Base-by-base conservation (phyloP, 2,329 filamentous ascomycete genomes). In the Sporothrix inflata region DNA sequence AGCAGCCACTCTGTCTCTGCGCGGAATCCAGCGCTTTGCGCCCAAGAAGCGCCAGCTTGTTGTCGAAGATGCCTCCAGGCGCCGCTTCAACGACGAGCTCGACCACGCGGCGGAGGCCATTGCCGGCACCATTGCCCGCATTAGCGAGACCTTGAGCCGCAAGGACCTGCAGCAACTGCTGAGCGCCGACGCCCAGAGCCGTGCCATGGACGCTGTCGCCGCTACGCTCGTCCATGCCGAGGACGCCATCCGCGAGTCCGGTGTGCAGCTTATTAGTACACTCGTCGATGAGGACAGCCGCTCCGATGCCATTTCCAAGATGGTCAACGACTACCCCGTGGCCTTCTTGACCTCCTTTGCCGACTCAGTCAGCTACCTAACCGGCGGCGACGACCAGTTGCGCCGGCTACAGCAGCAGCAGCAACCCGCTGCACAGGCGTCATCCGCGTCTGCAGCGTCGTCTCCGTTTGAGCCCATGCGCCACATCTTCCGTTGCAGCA, bases 211-310 rank as follows among this genome's bases (percentile, higher is more conserved):
- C 75, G 89, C 92, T 49, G 86, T 97, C 55, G 89, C 97, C 61
- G 91, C 91, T 4, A 87, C 93, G 21, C 88, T 98, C 7, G 90
- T 98, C 71, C 94, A 94, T 57, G 92, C 93, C 19, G 91, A 97
- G 76, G 85, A 92, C 71, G 87, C 90, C 72, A 90, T 96, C 45
- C 94, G 93, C 74, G 91, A 94, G 78, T 91, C 93, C 19, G 91
- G 92, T 0, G 88, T 94, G 7, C 92, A 94, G 75, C 84, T 98
- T 38, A 87, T 98, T 75, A 97, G 97, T 80, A 89, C 89, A 47
- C 88, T 95, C 77, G 96, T 93, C 47, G 88, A 88, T 9, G 89
- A 97, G 79, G 79, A 84, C 45, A 83, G 82, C 24, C 85, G 87
- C 67, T 81, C 82, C 49, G 85, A 86, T 16, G 86, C 86, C 6